Evolutionary conservation across 140 eudicot genomes (phyloP).

Genomic region (Oenanthe javanica): DNA sequence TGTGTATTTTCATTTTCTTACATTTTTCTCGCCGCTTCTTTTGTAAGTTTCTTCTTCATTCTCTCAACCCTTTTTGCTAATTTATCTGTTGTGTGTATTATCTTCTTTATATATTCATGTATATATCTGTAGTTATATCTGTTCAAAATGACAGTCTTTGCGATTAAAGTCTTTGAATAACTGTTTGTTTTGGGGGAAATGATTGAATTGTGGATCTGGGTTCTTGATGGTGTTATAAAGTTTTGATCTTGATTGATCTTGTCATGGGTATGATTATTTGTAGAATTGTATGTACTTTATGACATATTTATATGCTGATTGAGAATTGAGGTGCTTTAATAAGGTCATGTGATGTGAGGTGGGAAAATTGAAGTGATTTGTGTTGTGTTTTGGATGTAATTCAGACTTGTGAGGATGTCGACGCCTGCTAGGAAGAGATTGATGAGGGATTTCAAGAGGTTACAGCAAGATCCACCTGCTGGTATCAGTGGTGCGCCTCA

Average conservation of each 20-base stretch:
- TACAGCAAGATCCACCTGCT: constrained; percentile 7
- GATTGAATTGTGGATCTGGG: neutral
- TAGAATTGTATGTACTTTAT: neutral
- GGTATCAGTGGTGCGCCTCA: constrained; percentile 10
- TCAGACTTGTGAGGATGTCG: neutral
- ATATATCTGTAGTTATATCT: neutral
- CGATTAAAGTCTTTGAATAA: neutral
- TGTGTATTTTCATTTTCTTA: neutral
- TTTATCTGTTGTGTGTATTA: neutral
- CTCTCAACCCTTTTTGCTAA: neutral
- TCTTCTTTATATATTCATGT: no score
- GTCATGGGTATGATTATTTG: neutral
- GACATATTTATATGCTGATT: neutral
- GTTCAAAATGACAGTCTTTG: neutral
- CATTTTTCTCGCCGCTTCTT: neutral
- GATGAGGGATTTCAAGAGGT: constrained; percentile 8
- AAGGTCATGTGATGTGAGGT: neutral
- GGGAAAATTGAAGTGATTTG: neutral
- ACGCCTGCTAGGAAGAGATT: constrained; percentile 4
- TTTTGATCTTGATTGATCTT: neutral
- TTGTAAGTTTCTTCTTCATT: neutral
- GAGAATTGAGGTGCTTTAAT: neutral
- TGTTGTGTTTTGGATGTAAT: neutral
- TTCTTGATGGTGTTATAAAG: neutral
- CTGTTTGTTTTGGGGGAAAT: neutral